Conservation (phyloP, 371 early-diverging fungal genomes). For the Rhizopus sp. region DNA sequence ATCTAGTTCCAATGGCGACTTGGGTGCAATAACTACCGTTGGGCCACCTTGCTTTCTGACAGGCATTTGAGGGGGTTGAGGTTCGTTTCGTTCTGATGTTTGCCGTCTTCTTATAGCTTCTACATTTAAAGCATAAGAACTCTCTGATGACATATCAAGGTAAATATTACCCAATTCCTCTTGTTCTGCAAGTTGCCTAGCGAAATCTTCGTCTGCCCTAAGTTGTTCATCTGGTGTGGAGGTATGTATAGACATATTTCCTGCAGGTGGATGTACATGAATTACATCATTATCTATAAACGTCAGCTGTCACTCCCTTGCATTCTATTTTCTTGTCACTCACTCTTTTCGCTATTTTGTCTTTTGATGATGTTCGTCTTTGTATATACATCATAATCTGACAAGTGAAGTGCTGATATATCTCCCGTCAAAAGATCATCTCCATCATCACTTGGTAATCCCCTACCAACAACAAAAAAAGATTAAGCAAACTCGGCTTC, state of each 20-base stretch:
- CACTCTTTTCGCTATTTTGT: slow-evolving; percentile 1
- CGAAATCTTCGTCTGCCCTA: slow-evolving; percentile 49
- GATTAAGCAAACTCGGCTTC: background rate
- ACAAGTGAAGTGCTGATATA: slow-evolving; percentile 50
- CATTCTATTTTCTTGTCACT: slow-evolving; percentile 7
- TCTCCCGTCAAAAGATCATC: slow-evolving; percentile 52
- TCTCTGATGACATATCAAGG: background rate
- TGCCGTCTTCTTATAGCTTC: slow-evolving; percentile 10
- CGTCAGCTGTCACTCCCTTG: slow-evolving; percentile 2
- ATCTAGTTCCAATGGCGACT: slow-evolving; percentile 24
- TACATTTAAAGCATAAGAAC: background rate
- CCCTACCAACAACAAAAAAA: slow-evolving; percentile 15
- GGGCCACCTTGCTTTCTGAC: slow-evolving; percentile 10
- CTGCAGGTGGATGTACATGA: slow-evolving; percentile 27
- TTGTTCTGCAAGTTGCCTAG: slow-evolving; percentile 39
- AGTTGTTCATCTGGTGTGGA: slow-evolving; percentile 39
- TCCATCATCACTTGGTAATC: slow-evolving; percentile 46
- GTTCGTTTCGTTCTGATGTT: slow-evolving; percentile 5
- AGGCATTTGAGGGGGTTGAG: slow-evolving; percentile 16
- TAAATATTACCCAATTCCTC: slow-evolving; percentile 17
- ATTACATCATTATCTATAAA: slow-evolving; percentile 20
- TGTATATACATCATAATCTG: slow-evolving; percentile 53
- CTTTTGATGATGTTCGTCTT: slow-evolving; percentile 23
- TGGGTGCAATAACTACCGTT: slow-evolving; percentile 25
- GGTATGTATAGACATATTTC: slow-evolving; percentile 1